Base-by-base conservation (phyloP, 2,329 filamentous ascomycete species). In the Aquanectria penicillioides region DNA sequence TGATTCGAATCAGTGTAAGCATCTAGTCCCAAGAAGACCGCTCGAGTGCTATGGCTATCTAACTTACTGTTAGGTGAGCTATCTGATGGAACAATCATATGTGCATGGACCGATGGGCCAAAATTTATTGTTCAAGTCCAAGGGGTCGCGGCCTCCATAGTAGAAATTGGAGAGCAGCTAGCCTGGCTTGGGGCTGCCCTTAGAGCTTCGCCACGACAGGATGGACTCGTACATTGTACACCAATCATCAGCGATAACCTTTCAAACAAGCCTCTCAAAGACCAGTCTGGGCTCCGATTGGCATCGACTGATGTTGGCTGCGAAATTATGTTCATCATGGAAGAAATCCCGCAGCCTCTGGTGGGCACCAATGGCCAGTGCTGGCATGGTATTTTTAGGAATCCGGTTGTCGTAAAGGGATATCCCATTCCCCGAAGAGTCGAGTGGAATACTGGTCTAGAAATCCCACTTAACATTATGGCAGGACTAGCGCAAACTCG, bases 121-220 rank as follows among this genome's bases (percentile, higher is more conserved):
- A 41, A 37, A 6, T 28, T 58, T 9, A 13, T 43, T 3, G 26
- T 47, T 3, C 34, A 53, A 31, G 43, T 11, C 15, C 4, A 13
- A 3, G 55, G 55, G 5, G 12, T 43, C 3, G 41, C 40, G 5
- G 13, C 12, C 6, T 41, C 48, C 9, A 38, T 63, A 25, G 58
- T 36, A 28, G 57, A 63, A 15, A 29, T 43, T 13, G 57, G 37
- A 25, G 50, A 63, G 18, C 61, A 59, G 40, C 36, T 63, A 20
- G 57, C 43, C 2, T 63, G 61, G 61, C 44, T 63, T 20, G 58
- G 57, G 10, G 53, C 61, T 5, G 61, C 57, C 38, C 18, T 63
- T 3, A 46, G 53, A 18, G 12, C 46, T 9, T 61, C 61, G 2
- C 34, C 61, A 7, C 23, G 20, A 37, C 15, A 40, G 4, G 20